A percentile compares a stretch with the other conserved stretches of the same genome.
Conservation (phyloP, 495 filamentous ascomycete species). For the Letharia lupina region DNA sequence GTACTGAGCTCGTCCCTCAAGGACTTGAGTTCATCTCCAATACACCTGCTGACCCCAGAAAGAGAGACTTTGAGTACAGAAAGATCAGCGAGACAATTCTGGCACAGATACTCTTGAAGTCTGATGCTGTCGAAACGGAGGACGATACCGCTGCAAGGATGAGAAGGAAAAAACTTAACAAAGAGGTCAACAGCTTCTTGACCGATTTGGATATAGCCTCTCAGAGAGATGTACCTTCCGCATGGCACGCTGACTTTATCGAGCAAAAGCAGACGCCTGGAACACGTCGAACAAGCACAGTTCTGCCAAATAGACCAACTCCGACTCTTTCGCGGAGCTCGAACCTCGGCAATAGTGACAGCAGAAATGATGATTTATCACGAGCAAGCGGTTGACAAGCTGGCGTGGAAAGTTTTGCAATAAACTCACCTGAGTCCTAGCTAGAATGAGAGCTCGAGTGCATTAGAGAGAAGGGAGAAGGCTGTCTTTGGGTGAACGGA, state of each 20-base stretch:
- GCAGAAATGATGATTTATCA: neutral
- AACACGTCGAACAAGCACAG: neutral
- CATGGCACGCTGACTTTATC: conserved; percentile 6
- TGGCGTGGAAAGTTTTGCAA: neutral
- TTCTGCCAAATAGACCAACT: neutral
- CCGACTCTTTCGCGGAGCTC: neutral
- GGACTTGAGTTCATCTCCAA: conserved; percentile 53
- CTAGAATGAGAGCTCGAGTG: neutral
- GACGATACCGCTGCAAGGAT: neutral
- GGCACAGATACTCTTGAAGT: conserved; percentile 69
- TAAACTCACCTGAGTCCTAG: neutral
- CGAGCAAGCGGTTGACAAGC: neutral
- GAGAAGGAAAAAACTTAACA: conserved; percentile 4
- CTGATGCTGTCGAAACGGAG: conserved; percentile 55
- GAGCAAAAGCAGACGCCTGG: neutral
- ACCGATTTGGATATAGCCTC: conserved; percentile 49
- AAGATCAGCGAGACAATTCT: conserved; percentile 73
- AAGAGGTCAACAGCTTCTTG: conserved; percentile 63
- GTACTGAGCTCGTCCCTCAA: conserved; percentile 52
- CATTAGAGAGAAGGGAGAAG: neutral
- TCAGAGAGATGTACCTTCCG: conserved; percentile 7
- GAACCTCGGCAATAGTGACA: neutral
- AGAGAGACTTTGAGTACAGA: conserved; percentile 66
- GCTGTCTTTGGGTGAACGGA: neutral
- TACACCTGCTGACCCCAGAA: conserved; percentile 63